phyloP scores from a whole-genome alignment of 441 rosid species.

The Viola pubescens region DNA sequence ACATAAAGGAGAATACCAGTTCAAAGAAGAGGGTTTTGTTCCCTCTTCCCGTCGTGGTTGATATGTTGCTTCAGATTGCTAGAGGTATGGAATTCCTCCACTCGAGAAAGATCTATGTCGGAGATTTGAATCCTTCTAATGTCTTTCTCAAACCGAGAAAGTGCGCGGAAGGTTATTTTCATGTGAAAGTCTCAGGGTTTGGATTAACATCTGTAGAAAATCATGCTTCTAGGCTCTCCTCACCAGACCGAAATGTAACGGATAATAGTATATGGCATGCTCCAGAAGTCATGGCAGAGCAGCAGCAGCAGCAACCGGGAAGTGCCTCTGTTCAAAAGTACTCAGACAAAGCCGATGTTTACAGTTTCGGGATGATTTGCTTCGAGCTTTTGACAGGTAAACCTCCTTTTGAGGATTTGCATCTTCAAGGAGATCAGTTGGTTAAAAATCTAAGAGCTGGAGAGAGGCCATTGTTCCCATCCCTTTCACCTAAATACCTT shows the following conservation, averaged over 20 bases:
- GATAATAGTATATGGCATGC: conserved; percentile 71
- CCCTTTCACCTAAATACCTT: conserved; percentile 60
- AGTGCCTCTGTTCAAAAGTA: conserved; percentile 26
- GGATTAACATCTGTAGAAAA: conserved; percentile 45
- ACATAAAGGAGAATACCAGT: conserved; percentile 77
- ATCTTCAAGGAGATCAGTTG: conserved; percentile 87
- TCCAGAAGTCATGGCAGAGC: conserved; percentile 75
- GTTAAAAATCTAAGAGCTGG: conserved; percentile 69
- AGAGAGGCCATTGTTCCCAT: conserved; percentile 86
- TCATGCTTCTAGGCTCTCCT: conserved; percentile 22
- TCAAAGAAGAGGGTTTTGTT: conserved; percentile 55
- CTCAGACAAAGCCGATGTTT: conserved; percentile 77
- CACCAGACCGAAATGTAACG: conserved; percentile 24
- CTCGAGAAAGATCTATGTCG: conserved; percentile 49
- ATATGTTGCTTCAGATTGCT: conserved; percentile 85
- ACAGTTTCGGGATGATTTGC: conserved; percentile 92
- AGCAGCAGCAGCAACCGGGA: conserved; percentile 36
- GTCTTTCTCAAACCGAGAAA: conserved; percentile 60
- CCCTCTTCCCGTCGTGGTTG: conserved; percentile 62
- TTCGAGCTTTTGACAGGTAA: conserved; percentile 83
- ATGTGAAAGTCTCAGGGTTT: conserved; percentile 70
- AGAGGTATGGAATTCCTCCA: conserved; percentile 95
- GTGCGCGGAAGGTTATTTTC: conserved; percentile 63
- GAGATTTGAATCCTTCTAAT: conserved; percentile 67
- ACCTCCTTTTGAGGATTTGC: conserved; percentile 84